Evolutionary conservation across 2,329 filamentous ascomycete genomes (phyloP).

Genomic region (Arthrobotrys megalospora): DNA sequence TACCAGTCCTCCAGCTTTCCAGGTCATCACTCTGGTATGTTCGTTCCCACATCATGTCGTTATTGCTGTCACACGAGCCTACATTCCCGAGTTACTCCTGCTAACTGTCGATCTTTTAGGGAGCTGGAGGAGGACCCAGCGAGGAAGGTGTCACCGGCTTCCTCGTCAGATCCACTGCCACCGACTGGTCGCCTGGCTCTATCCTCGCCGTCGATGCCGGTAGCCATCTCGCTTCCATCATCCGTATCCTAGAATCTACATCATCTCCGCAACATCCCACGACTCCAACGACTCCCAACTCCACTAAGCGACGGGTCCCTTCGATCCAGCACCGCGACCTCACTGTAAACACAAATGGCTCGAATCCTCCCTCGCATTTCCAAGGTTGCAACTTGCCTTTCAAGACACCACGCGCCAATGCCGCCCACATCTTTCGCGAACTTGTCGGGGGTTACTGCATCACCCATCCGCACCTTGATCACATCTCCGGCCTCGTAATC

Average conservation of each 20-base stretch:
- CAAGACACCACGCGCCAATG: slow-evolving; percentile 80
- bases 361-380: slow-evolving; percentile 65
- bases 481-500: slow-evolving; percentile 90
- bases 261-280: slow-evolving; percentile 67
- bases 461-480: slow-evolving; percentile 97
- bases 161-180: slow-evolving; percentile 84
- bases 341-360: slow-evolving; percentile 21
- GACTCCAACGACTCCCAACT: slow-evolving; percentile 60
- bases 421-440: slow-evolving; percentile 81
- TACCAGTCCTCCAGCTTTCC: slow-evolving; percentile 60
- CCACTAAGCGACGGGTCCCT: slow-evolving; percentile 38
- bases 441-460: slow-evolving; percentile 91
- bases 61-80: slow-evolving; percentile 31
- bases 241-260: slow-evolving; percentile 78
- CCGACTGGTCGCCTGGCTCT: slow-evolving; percentile 85
- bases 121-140: slow-evolving; percentile 87
- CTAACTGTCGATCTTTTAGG: slow-evolving; percentile 66
- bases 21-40: slow-evolving; percentile 60
- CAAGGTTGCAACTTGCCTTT: slow-evolving; percentile 81
- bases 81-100: not conserved
- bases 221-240: slow-evolving; percentile 87
- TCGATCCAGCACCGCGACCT: slow-evolving; percentile 33
- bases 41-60: slow-evolving; percentile 8
- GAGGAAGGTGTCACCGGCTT: slow-evolving; percentile 93
- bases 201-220: slow-evolving; percentile 94